Conservation (phyloP, 768 basidiomycete genomes). For the Hemileccinum impolitum region DNA sequence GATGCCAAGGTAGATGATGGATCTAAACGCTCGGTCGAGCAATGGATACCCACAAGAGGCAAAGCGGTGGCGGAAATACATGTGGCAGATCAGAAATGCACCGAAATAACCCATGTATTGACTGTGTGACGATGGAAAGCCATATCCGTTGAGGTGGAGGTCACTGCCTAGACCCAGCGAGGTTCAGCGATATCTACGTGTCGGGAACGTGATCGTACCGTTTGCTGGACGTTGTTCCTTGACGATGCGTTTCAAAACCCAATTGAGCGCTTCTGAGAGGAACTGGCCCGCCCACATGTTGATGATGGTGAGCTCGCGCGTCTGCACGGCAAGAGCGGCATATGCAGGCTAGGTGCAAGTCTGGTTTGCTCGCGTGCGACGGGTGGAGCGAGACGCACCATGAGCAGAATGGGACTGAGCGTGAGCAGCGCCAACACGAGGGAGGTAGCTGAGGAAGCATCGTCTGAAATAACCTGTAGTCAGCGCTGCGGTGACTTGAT, state of each 20-base stretch:
- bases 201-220: constrained; percentile 37
- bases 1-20: constrained; percentile 46
- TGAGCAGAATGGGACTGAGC: constrained; percentile 66
- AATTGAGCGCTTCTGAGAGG: constrained; percentile 67
- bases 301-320: constrained; percentile 75
- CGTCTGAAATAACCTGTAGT: constrained; percentile 42
- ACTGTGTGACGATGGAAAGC: constrained; percentile 86
- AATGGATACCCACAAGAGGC: constrained; percentile 45
- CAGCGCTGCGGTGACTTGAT: neutral
- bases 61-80: constrained; percentile 68
- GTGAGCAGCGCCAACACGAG: constrained; percentile 60
- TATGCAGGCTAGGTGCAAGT: constrained; percentile 61
- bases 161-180: constrained; percentile 8
- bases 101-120: constrained; percentile 90
- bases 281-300: constrained; percentile 84
- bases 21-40: constrained; percentile 52
- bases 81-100: constrained; percentile 70
- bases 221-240: constrained; percentile 63
- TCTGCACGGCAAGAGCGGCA: constrained; percentile 68
- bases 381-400: constrained; percentile 41
- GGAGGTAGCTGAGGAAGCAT: constrained; percentile 57
- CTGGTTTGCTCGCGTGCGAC: constrained; percentile 1
- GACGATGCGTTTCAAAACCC: constrained; percentile 60
- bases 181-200: constrained; percentile 3
- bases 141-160: constrained; percentile 58